These are phyloP conservation scores for Vitis hybrid DNA, from an alignment of 177 flowering plant genomes.

Conservation along the genomic window DNA sequence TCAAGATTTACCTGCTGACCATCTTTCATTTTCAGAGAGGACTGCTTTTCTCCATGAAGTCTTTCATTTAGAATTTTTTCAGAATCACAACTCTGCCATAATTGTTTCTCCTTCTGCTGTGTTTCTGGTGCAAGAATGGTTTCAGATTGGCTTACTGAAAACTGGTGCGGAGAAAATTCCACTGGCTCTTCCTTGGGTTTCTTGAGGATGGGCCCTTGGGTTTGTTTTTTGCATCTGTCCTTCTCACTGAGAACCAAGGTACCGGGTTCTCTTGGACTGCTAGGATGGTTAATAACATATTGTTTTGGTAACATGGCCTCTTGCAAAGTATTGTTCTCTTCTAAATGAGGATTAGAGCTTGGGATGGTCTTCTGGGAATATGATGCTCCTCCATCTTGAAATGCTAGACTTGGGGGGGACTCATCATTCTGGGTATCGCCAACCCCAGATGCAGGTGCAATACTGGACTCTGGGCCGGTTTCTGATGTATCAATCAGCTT, in stretches of 20 bases:
- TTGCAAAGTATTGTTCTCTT: not conserved
- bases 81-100: conserved; percentile 2
- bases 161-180: conserved; percentile 12
- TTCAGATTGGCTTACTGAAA: conserved; percentile 2
- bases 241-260: conserved; percentile 2
- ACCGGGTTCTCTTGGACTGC: conserved; percentile 1
- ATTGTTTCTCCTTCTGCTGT: not conserved
- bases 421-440: not conserved
- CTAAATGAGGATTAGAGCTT: not conserved
- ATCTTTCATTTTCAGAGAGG: not conserved
- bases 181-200: conserved; percentile 16
- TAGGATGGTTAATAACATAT: not conserved
- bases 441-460: not conserved
- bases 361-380: conserved; percentile 4
- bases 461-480: not conserved
- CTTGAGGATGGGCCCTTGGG: conserved; percentile 5
- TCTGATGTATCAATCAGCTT: conserved; percentile 7
- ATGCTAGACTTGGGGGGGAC: not conserved
- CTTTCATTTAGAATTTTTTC: not conserved
- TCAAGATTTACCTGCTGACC: not conserved
- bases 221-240: conserved; percentile 2
- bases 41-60: not conserved
- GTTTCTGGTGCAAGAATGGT: conserved; percentile 5
- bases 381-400: conserved; percentile 8
- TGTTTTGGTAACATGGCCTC: conserved; percentile 1